Conservation (phyloP, 805 yeast genomes). For the Suhomyces prunicola region DNA sequence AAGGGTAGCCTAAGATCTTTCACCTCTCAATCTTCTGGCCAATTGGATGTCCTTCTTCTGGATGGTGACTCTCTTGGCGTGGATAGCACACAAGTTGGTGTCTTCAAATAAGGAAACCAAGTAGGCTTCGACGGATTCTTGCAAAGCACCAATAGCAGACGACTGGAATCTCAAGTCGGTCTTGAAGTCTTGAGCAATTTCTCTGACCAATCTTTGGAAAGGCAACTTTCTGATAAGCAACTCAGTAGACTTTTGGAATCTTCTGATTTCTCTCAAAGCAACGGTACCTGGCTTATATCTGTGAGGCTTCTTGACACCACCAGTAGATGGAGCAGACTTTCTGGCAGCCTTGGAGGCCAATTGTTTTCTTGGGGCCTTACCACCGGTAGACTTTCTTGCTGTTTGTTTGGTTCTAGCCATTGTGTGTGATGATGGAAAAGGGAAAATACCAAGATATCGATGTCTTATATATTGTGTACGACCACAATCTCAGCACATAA, state of each 20-base stretch:
- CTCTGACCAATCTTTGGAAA: conserved; percentile 95
- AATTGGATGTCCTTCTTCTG: conserved; percentile 49
- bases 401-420: conserved; percentile 96
- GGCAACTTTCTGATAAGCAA: conserved; percentile 94
- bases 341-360: conserved; percentile 90
- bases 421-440: conserved; percentile 12
- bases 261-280: conserved; percentile 94
- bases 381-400: conserved; percentile 93
- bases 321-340: conserved; percentile 88
- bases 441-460: not conserved
- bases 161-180: conserved; percentile 91
- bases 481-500: too few species aligned
- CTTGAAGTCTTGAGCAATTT: conserved; percentile 92
- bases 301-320: conserved; percentile 93
- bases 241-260: conserved; percentile 96
- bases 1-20: conserved; percentile 34
- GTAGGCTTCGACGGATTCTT: conserved; percentile 48
- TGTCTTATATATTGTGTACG: not conserved
- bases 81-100: conserved; percentile 49
- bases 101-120: conserved; percentile 46
- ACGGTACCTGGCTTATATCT: conserved; percentile 98
- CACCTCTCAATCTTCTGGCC: conserved; percentile 51
- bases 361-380: conserved; percentile 95
- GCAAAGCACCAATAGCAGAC: conserved; percentile 47
- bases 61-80: conserved; percentile 48